A percentile compares a stretch with the other conserved stretches of the same genome.
Conservation (phyloP, 192 early-diverging fungal species). For the Tieghemiomyces parasiticus region DNA sequence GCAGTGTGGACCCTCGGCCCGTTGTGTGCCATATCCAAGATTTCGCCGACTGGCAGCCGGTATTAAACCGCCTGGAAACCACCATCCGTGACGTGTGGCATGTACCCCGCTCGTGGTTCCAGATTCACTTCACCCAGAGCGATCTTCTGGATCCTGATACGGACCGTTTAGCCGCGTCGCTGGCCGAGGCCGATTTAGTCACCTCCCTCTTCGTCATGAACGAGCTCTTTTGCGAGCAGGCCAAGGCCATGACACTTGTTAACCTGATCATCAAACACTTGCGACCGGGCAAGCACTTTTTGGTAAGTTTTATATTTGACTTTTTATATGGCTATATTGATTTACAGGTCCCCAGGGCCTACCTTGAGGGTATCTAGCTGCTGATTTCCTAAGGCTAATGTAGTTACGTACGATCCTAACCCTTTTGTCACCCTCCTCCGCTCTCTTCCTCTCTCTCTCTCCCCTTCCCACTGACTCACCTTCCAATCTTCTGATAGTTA, state of each 20-base stretch:
- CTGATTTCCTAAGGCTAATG: no score
- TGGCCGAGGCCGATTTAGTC: constrained; percentile 48
- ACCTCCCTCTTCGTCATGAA: constrained; percentile 90
- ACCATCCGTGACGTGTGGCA: constrained; percentile 38
- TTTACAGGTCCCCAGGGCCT: no score
- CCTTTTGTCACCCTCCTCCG: no score
- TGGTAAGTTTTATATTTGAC: no score
- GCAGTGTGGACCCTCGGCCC: constrained; percentile 5
- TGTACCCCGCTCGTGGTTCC: constrained; percentile 25
- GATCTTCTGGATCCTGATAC: constrained; percentile 39
- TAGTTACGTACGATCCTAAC: no score
- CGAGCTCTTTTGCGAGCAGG: constrained; percentile 73
- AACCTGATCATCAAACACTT: constrained; percentile 46
- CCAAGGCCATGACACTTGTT: constrained; percentile 59
- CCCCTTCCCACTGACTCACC: no score
- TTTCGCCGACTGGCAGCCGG: constrained; percentile 44
- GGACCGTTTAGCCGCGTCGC: constrained; percentile 23
- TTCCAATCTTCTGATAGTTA: no score
- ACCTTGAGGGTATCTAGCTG: no score
- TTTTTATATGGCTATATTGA: no score
- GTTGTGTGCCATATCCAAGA: constrained; percentile 30
- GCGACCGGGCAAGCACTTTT: constrained; percentile 44
- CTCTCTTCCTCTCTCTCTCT: no score
- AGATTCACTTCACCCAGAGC: constrained; percentile 37
- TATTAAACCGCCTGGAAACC: constrained; percentile 34